A percentile compares a stretch with the other conserved stretches of the same genome.
phyloP scores from a whole-genome alignment of 1,139 yeast genomes.

The Lodderomyces parapsilosis region DNA sequence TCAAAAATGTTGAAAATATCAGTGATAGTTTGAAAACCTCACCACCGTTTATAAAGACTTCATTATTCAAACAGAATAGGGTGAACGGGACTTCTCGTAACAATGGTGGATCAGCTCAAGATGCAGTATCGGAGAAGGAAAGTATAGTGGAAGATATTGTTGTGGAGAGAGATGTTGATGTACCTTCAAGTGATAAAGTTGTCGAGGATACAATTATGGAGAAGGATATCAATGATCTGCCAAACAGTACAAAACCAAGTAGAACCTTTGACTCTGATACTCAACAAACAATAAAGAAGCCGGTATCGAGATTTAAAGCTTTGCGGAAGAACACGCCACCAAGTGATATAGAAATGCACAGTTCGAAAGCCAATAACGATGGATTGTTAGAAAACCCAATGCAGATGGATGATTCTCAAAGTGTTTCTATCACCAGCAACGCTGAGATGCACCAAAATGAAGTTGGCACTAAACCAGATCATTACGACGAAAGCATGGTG shows the following conservation, averaged over 20 bases:
- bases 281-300: neutral
- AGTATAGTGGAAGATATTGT: slow-evolving; percentile 7
- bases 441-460: neutral
- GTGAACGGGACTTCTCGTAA: slow-evolving; percentile 1
- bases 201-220: slow-evolving; percentile 1
- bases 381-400: too few relatives aligned
- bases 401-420: too few relatives aligned
- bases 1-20: slow-evolving; percentile 60
- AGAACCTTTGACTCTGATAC: neutral
- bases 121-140: neutral
- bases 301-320: slow-evolving; percentile 26
- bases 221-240: slow-evolving; percentile 5
- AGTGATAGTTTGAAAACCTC: slow-evolving; percentile 43
- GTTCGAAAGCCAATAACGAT: too few relatives aligned
- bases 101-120: neutral
- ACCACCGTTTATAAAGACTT: slow-evolving; percentile 11
- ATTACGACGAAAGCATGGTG: neutral
- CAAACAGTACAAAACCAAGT: slow-evolving; percentile 4
- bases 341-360: neutral
- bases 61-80: slow-evolving; percentile 17
- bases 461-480: neutral
- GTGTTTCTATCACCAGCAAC: too few relatives aligned
- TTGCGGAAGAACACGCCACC: slow-evolving; percentile 8
- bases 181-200: slow-evolving; percentile 2
- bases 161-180: slow-evolving; percentile 8